phyloP scores from a whole-genome alignment of 495 filamentous ascomycete species.

The Penicillium mononematosum region DNA sequence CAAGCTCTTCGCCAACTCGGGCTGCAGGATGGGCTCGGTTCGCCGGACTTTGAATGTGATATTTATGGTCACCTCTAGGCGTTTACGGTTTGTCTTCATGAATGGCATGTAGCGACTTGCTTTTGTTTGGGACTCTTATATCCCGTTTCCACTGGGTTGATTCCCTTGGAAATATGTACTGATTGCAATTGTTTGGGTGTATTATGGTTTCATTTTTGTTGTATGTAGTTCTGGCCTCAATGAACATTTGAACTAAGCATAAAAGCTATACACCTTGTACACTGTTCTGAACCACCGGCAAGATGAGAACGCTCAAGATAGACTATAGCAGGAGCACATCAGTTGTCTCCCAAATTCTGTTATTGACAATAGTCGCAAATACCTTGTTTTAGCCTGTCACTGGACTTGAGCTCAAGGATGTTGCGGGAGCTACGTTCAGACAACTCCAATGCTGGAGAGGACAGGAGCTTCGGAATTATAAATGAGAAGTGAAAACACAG shows the following conservation, averaged over 20 bases:
- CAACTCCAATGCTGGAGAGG: no score
- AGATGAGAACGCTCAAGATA: no score
- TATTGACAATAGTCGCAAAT: no score
- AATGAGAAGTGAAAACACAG: background rate
- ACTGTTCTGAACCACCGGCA: no score
- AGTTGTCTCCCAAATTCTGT: no score
- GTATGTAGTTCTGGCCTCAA: conserved; percentile 9
- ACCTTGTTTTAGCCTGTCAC: no score
- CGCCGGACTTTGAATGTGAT: conserved; percentile 39
- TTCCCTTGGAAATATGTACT: conserved; percentile 8
- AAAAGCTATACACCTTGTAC: no score
- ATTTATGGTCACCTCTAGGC: conserved; percentile 16
- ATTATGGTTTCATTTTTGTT: conserved; percentile 3
- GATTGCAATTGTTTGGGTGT: background rate
- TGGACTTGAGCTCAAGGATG: no score
- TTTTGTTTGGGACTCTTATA: conserved; percentile 11
- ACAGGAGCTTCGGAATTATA: no score
- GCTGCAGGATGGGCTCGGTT: conserved; percentile 51
- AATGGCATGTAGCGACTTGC: conserved; percentile 26
- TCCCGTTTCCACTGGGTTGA: conserved; percentile 6
- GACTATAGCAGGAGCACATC: no score
- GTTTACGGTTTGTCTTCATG: conserved; percentile 22
- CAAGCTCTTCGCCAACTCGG: conserved; percentile 21
- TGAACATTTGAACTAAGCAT: conserved; percentile 1
- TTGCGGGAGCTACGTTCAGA: no score